These are phyloP conservation scores for Boletus barrowsii DNA, from an alignment of 768 basidiomycete genomes.

Conservation along the genomic window DNA sequence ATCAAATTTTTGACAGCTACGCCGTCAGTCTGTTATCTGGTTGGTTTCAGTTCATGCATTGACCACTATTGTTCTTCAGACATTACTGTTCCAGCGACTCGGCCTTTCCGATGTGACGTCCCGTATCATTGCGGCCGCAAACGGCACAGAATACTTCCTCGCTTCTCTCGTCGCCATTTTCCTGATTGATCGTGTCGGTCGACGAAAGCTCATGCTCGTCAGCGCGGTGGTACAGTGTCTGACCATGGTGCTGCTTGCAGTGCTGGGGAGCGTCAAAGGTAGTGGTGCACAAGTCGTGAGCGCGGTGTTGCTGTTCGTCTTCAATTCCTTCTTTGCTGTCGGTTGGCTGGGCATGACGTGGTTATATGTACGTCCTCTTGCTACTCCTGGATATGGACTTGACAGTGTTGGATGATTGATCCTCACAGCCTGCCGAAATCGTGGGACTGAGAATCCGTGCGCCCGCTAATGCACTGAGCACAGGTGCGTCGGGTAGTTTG, in stretches of 20 bases:
- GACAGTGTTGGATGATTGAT: neutral
- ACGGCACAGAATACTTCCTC: slow-evolving; percentile 69
- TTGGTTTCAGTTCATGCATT: neutral
- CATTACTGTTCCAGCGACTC: slow-evolving; percentile 55
- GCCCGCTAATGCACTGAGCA: slow-evolving; percentile 62
- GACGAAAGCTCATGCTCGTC: slow-evolving; percentile 68
- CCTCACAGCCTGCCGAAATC: slow-evolving; percentile 57
- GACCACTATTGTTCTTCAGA: slow-evolving; percentile 27
- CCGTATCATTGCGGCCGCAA: slow-evolving; percentile 61
- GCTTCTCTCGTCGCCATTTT: slow-evolving; percentile 70
- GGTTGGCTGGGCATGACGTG: slow-evolving; percentile 74
- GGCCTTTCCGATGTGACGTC: slow-evolving; percentile 57
- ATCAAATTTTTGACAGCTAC: slow-evolving; percentile 21
- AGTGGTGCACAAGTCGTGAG: slow-evolving; percentile 48
- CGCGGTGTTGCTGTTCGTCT: slow-evolving; percentile 60
- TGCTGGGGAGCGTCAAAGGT: slow-evolving; percentile 52
- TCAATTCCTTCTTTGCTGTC: slow-evolving; percentile 68
- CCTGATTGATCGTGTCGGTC: slow-evolving; percentile 69
- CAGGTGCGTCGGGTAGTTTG: slow-evolving; percentile 28
- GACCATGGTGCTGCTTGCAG: slow-evolving; percentile 59
- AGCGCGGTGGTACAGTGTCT: slow-evolving; percentile 59
- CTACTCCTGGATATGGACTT: neutral
- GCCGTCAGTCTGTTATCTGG: slow-evolving; percentile 22
- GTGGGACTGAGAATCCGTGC: slow-evolving; percentile 60
- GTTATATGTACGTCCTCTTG: slow-evolving; percentile 49